Evolutionary conservation across 805 yeast genomes (phyloP), one percentile per base, ranked within the genome.

Genomic region (Candida railenensis): DNA sequence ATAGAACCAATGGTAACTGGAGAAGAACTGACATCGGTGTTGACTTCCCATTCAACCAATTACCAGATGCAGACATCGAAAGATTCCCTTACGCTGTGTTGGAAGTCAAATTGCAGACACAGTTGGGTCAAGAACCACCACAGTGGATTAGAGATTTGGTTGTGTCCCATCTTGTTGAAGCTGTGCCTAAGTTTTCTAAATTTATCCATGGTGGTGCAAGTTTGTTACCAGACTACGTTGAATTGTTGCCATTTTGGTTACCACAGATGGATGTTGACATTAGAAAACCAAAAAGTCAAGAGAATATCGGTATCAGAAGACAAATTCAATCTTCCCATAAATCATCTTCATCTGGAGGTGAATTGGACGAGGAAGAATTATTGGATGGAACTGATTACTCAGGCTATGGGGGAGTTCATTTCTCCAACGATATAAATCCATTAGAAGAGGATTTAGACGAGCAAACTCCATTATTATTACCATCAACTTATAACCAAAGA

Each of bases 41-140:
- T 32, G 96, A 94, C 67, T 94, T 82, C 81, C 99, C 99, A 38
- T 94, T 94, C 66, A 68, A 73, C 45, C 96, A 92, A 67, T 75
- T 94, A 46, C 82, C 91, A 3, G 92, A 87, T 37, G 76, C 77
- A 50, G 99, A 94, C 61, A 81, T 88, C 43, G 92, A 92, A 62
- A 78, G 97, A 58, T 94, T 94, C 71, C 99, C 99, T 3, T 94
- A 94, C 66, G 99, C 99, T 1, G 97, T 94, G 37, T 76, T 94
- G 56, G 99, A 94, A 73, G 99, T 94, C 49, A 94, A 94, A 69
- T 77, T 94, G 53, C 99, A 94, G 69, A 94, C 99, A 3, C 98
- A 94, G 73, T 61, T 94, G 69, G 99, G 99, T 46, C 99, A 94
- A 70, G 99, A 94, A 67, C 99, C 99, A 22, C 99, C 99, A 8